Evolutionary conservation across 371 early-diverging fungal species (phyloP).

Genomic region (Circinella umbellata): DNA sequence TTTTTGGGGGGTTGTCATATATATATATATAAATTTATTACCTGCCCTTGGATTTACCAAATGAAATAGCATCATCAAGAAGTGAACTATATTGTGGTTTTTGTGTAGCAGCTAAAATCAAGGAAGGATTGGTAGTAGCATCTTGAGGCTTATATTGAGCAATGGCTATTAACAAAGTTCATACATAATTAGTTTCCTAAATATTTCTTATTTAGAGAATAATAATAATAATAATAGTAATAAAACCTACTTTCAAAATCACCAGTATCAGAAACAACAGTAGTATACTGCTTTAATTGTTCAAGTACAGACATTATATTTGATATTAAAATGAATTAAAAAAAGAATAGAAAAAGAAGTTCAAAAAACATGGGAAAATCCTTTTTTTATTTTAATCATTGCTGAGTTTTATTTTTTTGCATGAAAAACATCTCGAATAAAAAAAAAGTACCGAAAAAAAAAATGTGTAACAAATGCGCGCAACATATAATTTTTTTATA

Average conservation of each 20-base stretch:
- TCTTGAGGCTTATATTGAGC: constrained; percentile 98
- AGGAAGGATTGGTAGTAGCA: constrained; percentile 99
- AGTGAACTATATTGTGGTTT: constrained; percentile 89
- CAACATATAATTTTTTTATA: too few species aligned
- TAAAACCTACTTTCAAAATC: constrained; percentile 87
- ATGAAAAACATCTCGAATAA: too few species aligned
- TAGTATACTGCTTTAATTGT: constrained; percentile 89
- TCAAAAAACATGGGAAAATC: background rate
- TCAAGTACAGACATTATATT: constrained; percentile 66
- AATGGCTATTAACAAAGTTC: constrained; percentile 67
- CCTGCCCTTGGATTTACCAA: constrained; percentile 75
- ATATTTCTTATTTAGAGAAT: background rate
- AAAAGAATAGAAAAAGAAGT: background rate
- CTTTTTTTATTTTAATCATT: too few species aligned
- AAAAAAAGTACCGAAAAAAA: too few species aligned
- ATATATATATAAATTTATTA: too few species aligned
- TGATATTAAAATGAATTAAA: background rate
- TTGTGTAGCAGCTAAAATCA: constrained; percentile 93
- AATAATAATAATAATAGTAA: background rate
- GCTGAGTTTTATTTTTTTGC: too few species aligned
- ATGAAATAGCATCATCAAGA: constrained; percentile 89
- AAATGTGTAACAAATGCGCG: too few species aligned
- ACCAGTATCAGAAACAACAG: constrained; percentile 98
- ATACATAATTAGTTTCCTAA: background rate
- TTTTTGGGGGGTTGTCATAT: too few species aligned